These are phyloP conservation scores for Extremus antarcticus DNA, from an alignment of 495 filamentous ascomycete genomes.

Conservation along the genomic window DNA sequence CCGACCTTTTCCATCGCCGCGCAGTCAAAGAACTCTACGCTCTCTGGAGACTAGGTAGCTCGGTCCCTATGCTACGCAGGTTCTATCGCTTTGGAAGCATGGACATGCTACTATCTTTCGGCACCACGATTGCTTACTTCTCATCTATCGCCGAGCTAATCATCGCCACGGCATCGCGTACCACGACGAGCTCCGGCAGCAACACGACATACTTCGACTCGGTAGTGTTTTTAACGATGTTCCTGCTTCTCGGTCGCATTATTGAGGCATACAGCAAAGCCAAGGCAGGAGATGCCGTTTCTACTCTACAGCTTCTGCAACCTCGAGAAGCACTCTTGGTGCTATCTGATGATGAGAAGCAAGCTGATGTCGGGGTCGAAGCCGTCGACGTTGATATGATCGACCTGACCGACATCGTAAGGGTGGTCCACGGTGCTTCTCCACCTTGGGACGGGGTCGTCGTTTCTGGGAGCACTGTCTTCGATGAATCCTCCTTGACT, in stretches of 20 bases:
- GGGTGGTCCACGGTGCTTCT: constrained; percentile 65
- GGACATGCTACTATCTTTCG: constrained; percentile 85
- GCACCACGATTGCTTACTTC: constrained; percentile 81
- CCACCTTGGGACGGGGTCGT: constrained; percentile 77
- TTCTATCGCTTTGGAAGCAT: constrained; percentile 94
- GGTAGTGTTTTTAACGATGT: constrained; percentile 86
- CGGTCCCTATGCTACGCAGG: constrained; percentile 58
- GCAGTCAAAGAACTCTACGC: constrained; percentile 68
- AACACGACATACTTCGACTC: constrained; percentile 66
- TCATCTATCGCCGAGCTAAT: constrained; percentile 71
- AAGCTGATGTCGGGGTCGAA: constrained; percentile 17
- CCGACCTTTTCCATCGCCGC: constrained; percentile 73
- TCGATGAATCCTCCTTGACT: constrained; percentile 85
- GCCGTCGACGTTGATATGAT: constrained; percentile 59
- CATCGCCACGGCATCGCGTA: constrained; percentile 43
- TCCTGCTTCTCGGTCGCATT: constrained; percentile 69
- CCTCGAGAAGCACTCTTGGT: constrained; percentile 70
- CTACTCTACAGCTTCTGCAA: constrained; percentile 63
- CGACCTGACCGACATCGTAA: constrained; percentile 72
- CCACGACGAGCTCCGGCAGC: neutral
- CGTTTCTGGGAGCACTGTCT: constrained; percentile 51
- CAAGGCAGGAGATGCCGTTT: constrained; percentile 80
- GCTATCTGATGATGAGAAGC: constrained; percentile 15
- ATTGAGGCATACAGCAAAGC: constrained; percentile 91
- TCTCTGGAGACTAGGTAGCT: constrained; percentile 73